Conservation (phyloP, 1,139 yeast genomes). For the Petasospora rhodanensis region DNA sequence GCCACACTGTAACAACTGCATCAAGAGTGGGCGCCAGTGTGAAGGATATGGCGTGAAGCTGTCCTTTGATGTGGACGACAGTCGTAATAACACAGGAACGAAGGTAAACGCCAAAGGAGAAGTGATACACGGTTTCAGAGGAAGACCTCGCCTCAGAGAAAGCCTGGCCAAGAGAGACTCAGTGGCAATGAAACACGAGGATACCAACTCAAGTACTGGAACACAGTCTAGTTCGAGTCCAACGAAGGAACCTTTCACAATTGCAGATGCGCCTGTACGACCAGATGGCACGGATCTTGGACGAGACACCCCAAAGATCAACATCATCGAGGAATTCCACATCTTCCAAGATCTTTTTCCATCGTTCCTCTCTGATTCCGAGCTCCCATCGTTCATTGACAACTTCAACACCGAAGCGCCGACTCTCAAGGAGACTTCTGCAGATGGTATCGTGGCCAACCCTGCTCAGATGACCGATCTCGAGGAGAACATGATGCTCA, state of each 20-base stretch:
- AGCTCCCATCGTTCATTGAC: slow-evolving; percentile 17
- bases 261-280: no score
- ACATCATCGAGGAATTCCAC: slow-evolving; percentile 22
- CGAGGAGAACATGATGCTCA: slow-evolving; percentile 48
- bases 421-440: slow-evolving; percentile 2
- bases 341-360: slow-evolving; percentile 25
- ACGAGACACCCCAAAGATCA: slow-evolving; percentile 7
- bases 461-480: slow-evolving; percentile 26
- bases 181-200: no score
- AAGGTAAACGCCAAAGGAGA: slow-evolving; percentile 28
- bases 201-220: neutral
- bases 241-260: no score
- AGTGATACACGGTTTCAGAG: slow-evolving; percentile 32
- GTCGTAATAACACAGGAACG: slow-evolving; percentile 22
- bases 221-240: no score
- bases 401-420: slow-evolving; percentile 5
- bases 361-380: slow-evolving; percentile 15
- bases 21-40: slow-evolving; percentile 35
- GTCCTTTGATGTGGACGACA: slow-evolving; percentile 45
- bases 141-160: slow-evolving; percentile 30
- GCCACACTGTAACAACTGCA: slow-evolving; percentile 46
- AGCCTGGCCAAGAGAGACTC: slow-evolving; percentile 23
- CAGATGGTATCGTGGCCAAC: slow-evolving; percentile 11
- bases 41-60: slow-evolving; percentile 46
- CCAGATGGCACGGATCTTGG: no score